Evolutionary conservation across 1,139 yeast genomes (phyloP).

Genomic region (Blastobotrys buckinghamii): DNA sequence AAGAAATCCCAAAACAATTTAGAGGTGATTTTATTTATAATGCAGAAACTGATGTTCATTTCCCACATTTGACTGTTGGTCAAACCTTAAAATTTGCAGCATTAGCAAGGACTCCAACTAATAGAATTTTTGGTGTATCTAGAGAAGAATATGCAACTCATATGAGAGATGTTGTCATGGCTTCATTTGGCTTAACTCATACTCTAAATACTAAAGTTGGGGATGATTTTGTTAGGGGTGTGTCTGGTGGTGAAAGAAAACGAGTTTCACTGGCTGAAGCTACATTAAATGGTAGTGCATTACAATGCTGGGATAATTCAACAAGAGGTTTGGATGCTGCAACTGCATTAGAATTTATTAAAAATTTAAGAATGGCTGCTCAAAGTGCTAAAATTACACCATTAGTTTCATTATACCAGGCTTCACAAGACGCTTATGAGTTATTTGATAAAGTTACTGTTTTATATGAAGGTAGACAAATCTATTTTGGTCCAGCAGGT

Average conservation of each 20-base stretch:
- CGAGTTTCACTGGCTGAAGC: constrained; percentile 76
- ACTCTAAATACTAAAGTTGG: constrained; percentile 67
- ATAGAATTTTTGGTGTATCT: constrained; percentile 53
- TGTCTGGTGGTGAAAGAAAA: constrained; percentile 81
- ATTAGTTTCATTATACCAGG: constrained; percentile 75
- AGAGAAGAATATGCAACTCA: constrained; percentile 57
- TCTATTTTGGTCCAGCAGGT: constrained; percentile 59
- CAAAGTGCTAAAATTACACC: constrained; percentile 55
- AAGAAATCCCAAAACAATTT: constrained; percentile 45
- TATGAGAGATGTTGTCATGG: constrained; percentile 62
- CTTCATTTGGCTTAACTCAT: constrained; percentile 61
- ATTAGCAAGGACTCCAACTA: constrained; percentile 56
- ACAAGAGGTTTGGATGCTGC: constrained; percentile 74
- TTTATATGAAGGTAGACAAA: constrained; percentile 71
- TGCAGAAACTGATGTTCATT: constrained; percentile 66
- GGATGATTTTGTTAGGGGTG: constrained; percentile 67
- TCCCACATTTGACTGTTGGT: constrained; percentile 68
- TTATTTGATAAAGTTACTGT: constrained; percentile 69
- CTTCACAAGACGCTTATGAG: constrained; percentile 71
- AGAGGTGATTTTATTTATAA: constrained; percentile 69
- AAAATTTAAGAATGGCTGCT: constrained; percentile 62
- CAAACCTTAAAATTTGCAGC: constrained; percentile 66
- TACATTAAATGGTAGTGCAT: constrained; percentile 52
- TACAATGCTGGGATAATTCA: constrained; percentile 72
- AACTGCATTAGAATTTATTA: constrained; percentile 68